A percentile compares a stretch with the other conserved stretches of the same genome.
These are phyloP conservation scores for Leersia perrieri DNA, from an alignment of 176 grass and related monocot genomes.

Conservation along the genomic window DNA sequence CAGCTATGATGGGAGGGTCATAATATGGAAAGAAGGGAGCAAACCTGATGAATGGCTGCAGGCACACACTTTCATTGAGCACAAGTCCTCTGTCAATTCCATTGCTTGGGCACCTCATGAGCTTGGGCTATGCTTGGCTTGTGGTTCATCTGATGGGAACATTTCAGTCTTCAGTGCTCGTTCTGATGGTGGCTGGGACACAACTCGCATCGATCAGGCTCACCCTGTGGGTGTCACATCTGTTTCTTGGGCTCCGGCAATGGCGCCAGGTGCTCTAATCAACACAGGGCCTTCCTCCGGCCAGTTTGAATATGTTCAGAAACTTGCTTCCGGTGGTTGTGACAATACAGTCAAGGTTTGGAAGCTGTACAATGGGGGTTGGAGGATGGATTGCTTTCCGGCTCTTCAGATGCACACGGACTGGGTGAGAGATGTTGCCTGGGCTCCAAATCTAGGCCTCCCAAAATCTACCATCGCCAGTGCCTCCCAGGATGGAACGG, in stretches of 20 bases:
- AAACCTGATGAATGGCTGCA: background rate
- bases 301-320: background rate
- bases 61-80: background rate
- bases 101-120: background rate
- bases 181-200: background rate
- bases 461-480: background rate
- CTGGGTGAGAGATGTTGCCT: background rate
- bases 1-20: background rate
- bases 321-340: background rate
- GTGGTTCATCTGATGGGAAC: background rate
- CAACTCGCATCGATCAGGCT: background rate
- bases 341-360: background rate
- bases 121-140: background rate
- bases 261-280: background rate
- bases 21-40: background rate
- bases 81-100: background rate
- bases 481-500: background rate
- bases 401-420: background rate
- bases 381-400: background rate
- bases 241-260: background rate
- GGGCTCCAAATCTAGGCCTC: background rate
- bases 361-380: background rate
- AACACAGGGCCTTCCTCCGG: background rate
- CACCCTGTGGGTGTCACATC: background rate
- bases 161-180: background rate